Conservation (phyloP, 1,139 yeast genomes). For the Lodderomyces elongisporus region DNA sequence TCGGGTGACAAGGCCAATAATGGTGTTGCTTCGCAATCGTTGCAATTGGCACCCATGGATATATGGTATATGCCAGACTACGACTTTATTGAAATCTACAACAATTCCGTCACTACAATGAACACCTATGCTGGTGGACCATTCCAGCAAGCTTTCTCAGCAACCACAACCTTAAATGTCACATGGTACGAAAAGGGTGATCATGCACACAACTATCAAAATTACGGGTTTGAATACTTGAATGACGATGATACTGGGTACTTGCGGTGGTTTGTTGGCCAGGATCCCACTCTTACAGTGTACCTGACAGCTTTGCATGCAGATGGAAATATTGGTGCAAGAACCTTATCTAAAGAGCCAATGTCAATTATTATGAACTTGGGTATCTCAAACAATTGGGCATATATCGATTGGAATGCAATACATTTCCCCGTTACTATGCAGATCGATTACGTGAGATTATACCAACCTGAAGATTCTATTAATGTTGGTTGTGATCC, state of each 20-base stretch:
- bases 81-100: conserved; percentile 60
- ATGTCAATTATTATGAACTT: conserved; percentile 75
- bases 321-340: conserved; percentile 76
- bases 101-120: conserved; percentile 59
- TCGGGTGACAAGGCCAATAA: conserved; percentile 21
- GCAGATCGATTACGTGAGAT: conserved; percentile 70
- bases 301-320: conserved; percentile 66
- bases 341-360: conserved; percentile 79
- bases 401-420: conserved; percentile 76
- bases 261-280: conserved; percentile 78
- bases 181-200: conserved; percentile 72
- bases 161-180: conserved; percentile 61
- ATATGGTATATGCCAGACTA: conserved; percentile 85
- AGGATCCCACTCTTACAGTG: conserved; percentile 59
- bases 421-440: conserved; percentile 64
- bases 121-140: conserved; percentile 83
- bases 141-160: conserved; percentile 80
- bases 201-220: conserved; percentile 48
- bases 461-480: conserved; percentile 63
- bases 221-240: conserved; percentile 70
- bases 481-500: conserved; percentile 72
- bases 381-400: conserved; percentile 81
- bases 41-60: conserved; percentile 82
- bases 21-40: conserved; percentile 77
- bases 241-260: conserved; percentile 68